These are phyloP conservation scores for Sambucus nigra DNA, from an alignment of 129 eudicot genomes.

Conservation along the genomic window DNA sequence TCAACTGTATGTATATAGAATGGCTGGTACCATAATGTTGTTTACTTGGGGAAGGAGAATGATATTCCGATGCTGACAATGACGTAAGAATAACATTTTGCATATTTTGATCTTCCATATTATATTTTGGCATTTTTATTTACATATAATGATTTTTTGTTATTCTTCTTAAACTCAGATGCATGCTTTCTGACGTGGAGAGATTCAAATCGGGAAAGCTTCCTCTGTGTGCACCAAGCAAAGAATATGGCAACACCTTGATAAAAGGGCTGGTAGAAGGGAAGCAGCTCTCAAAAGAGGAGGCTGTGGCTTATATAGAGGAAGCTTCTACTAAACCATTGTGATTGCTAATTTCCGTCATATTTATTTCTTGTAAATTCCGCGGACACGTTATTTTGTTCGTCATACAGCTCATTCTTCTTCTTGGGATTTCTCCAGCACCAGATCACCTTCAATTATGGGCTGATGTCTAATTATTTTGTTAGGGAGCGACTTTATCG, in stretches of 20 bases:
- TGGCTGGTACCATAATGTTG: slow-evolving; percentile 85
- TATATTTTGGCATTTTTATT: not conserved
- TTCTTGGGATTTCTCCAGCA: too few relatives aligned
- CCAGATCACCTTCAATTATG: not conserved
- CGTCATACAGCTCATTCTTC: too few relatives aligned
- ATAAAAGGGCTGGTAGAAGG: slow-evolving; percentile 75
- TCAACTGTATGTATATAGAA: slow-evolving; percentile 32
- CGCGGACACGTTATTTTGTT: too few relatives aligned
- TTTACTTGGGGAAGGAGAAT: slow-evolving; percentile 75
- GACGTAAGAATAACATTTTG: slow-evolving; percentile 51
- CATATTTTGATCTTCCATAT: not conserved
- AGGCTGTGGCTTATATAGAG: slow-evolving; percentile 66
- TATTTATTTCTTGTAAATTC: too few relatives aligned
- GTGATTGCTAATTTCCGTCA: slow-evolving; percentile 13
- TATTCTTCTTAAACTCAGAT: slow-evolving; percentile 31
- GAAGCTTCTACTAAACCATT: slow-evolving; percentile 63
- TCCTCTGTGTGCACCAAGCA: slow-evolving; percentile 49
- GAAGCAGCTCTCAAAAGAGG: slow-evolving; percentile 60
- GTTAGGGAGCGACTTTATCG: not conserved
- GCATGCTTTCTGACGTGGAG: slow-evolving; percentile 45
- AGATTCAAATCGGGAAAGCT: slow-evolving; percentile 66
- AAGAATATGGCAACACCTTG: slow-evolving; percentile 63
- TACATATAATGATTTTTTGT: not conserved
- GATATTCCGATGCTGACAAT: slow-evolving; percentile 74
- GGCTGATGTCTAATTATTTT: not conserved